Percentiles rank a stretch among this genome's conserved stretches.
Conservation (phyloP, 305 asterid genomes). For the Fraxinus ornus region DNA sequence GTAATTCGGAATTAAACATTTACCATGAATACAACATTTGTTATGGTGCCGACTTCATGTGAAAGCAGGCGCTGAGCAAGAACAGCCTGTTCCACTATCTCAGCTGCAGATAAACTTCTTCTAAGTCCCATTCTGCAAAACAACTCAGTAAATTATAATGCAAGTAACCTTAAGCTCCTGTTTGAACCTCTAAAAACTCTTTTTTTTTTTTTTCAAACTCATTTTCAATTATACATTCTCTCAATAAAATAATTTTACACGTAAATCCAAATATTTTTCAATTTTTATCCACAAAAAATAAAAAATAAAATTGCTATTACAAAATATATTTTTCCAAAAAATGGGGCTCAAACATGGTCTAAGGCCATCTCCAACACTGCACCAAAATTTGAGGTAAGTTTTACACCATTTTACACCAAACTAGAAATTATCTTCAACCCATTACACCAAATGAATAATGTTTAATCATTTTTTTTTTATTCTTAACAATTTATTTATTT, state of each 20-base stretch:
- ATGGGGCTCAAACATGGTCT: not conserved
- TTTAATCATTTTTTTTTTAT: no score
- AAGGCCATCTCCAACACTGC: no score
- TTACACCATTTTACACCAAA: no score
- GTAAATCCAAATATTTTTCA: not conserved
- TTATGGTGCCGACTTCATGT: slow-evolving; percentile 68
- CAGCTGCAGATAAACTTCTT: slow-evolving; percentile 79
- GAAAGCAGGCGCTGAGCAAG: slow-evolving; percentile 73
- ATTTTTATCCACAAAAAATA: not conserved
- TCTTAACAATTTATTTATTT: no score
- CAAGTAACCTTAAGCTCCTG: not conserved
- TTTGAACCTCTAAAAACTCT: not conserved
- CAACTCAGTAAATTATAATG: slow-evolving; percentile 9
- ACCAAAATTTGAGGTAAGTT: no score
- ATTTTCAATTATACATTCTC: not conserved
- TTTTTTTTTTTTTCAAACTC: not conserved
- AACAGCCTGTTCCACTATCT: slow-evolving; percentile 98
- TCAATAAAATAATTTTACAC: not conserved
- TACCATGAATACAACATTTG: slow-evolving; percentile 96
- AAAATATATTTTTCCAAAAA: not conserved
- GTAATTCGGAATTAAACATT: slow-evolving; percentile 12
- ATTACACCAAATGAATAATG: no score
- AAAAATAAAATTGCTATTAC: not conserved
- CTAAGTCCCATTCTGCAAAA: slow-evolving; percentile 84
- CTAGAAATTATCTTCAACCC: no score